phyloP scores from a whole-genome alignment of 805 yeast species.

The Starmerella riodocensis region DNA sequence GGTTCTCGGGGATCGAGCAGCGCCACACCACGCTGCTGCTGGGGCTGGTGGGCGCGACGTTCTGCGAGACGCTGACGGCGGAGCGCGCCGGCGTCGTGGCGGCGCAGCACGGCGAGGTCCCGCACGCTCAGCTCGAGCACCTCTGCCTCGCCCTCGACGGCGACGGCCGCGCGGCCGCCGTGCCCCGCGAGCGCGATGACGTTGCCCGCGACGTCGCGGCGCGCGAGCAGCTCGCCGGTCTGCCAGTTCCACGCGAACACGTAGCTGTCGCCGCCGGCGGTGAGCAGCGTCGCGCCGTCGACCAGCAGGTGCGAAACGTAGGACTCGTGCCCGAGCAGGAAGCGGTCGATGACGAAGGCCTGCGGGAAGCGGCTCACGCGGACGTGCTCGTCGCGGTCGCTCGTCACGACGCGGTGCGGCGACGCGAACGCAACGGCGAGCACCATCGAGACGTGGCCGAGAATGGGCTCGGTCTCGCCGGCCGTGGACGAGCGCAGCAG shows the following conservation, averaged over 20 bases:
- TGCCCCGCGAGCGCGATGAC: slow-evolving; percentile 9
- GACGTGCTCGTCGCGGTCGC: slow-evolving; percentile 95
- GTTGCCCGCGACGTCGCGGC: slow-evolving; percentile 35
- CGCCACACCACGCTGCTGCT: too few species aligned
- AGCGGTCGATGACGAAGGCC: slow-evolving; percentile 61
- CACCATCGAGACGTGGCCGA: slow-evolving; percentile 96
- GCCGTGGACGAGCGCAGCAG: slow-evolving; percentile 34
- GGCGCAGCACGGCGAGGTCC: slow-evolving; percentile 1
- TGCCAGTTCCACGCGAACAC: slow-evolving; percentile 73
- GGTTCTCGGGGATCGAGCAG: too few species aligned
- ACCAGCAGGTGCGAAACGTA: slow-evolving; percentile 64
- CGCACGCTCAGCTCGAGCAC: slow-evolving; percentile 11
- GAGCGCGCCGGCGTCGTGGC: slow-evolving; percentile 2
- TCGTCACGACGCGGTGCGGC: slow-evolving; percentile 45
- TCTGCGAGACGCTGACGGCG: too few species aligned
- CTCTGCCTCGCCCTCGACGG: slow-evolving; percentile 11
- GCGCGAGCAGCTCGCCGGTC: slow-evolving; percentile 35
- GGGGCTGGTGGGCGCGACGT: too few species aligned
- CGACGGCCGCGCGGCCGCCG: slow-evolving; percentile 6
- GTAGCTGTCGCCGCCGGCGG: slow-evolving; percentile 85
- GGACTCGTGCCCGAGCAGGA: slow-evolving; percentile 76
- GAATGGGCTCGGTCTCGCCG: slow-evolving; percentile 33
- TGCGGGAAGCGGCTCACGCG: slow-evolving; percentile 70
- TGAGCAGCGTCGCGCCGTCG: slow-evolving; percentile 42
- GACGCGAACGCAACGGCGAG: slow-evolving; percentile 42